phyloP scores from a whole-genome alignment of 257 asterid species.

The Knoxia roxburghii region DNA sequence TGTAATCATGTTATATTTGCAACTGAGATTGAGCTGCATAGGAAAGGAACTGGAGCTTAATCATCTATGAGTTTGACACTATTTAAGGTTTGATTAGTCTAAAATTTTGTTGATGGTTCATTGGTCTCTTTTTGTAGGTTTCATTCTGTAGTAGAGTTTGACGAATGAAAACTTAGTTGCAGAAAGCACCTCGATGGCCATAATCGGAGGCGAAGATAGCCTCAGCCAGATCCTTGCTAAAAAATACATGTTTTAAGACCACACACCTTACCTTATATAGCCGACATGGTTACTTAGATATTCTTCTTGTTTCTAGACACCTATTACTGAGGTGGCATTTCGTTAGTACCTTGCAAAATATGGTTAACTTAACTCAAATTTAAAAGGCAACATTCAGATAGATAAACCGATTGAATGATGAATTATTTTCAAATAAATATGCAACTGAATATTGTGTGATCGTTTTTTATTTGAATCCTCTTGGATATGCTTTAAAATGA shows the following conservation, averaged over 20 bases:
- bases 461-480: neutral
- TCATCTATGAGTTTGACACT: no score
- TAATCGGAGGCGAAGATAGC: conserved; percentile 82
- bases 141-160: conserved; percentile 80
- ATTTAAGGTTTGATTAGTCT: no score
- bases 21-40: neutral
- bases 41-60: neutral
- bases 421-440: neutral
- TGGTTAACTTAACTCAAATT: neutral
- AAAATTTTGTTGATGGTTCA: no score
- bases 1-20: neutral
- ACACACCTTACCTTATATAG: neutral
- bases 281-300: neutral
- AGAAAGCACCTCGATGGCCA: conserved; percentile 91
- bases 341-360: neutral
- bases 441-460: neutral
- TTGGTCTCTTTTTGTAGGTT: conserved; percentile 50
- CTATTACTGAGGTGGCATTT: neutral
- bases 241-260: neutral
- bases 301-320: neutral
- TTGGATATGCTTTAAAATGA: neutral
- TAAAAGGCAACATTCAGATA: no score
- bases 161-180: conserved; percentile 87
- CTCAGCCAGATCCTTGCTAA: conserved; percentile 48
- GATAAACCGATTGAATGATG: no score